Evolutionary conservation across 2,329 filamentous ascomycete genomes (phyloP).

Genomic region (Aspergillus pseudonomiae): DNA sequence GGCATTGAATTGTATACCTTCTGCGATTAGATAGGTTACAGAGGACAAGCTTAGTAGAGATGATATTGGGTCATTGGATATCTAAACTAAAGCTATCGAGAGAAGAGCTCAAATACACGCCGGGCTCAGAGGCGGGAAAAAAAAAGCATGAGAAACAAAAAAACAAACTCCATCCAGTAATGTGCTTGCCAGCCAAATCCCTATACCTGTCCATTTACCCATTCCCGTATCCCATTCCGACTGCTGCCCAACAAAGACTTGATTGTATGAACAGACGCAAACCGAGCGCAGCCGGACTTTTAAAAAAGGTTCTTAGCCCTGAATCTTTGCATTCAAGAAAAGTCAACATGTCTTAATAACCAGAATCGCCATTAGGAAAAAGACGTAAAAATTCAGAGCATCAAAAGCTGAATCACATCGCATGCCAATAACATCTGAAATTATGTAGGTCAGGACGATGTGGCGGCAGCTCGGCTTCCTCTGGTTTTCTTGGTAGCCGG

Average conservation of each 20-base stretch:
- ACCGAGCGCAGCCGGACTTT: slow-evolving; percentile 13
- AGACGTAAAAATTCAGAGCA: not conserved
- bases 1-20: not conserved
- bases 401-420: not conserved
- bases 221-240: slow-evolving; percentile 11
- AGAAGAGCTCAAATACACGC: slow-evolving; percentile 1
- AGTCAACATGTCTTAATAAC: slow-evolving; percentile 10
- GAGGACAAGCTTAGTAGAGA: not conserved
- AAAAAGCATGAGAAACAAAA: slow-evolving; percentile 5
- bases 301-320: slow-evolving; percentile 7
- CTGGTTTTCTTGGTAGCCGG: slow-evolving; percentile 37
- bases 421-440: not conserved
- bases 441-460: slow-evolving; percentile 15
- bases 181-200: slow-evolving; percentile 8
- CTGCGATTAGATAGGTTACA: not conserved
- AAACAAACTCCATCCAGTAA: slow-evolving; percentile 20
- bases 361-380: slow-evolving; percentile 12
- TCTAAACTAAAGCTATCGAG: slow-evolving; percentile 5
- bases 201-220: slow-evolving; percentile 15
- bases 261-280: slow-evolving; percentile 15
- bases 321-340: slow-evolving; percentile 10
- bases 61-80: slow-evolving; percentile 2
- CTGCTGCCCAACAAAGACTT: slow-evolving; percentile 9
- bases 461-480: slow-evolving; percentile 19
- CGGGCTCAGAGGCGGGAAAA: not conserved